Conservation (phyloP, 495 filamentous ascomycete species). For the Penicillium nucicola region DNA sequence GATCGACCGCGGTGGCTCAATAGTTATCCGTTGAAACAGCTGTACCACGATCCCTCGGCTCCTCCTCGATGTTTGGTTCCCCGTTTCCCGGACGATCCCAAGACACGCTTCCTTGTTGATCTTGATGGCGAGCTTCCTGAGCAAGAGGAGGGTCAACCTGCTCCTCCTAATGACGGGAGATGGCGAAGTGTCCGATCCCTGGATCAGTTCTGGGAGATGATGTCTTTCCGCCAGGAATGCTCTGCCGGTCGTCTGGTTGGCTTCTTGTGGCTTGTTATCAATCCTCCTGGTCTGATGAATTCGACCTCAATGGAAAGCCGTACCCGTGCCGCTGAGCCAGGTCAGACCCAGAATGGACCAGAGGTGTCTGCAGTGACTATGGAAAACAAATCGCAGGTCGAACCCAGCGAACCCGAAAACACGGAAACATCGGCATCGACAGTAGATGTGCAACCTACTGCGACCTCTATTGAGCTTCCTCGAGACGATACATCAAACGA, state of each 20-base stretch:
- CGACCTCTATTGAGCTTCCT: conserved; percentile 4
- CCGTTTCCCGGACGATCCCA: conserved; percentile 92
- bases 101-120: conserved; percentile 85
- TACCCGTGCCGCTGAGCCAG: conserved; percentile 6
- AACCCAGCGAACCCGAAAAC: neutral
- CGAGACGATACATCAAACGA: conserved; percentile 29
- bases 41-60: conserved; percentile 53
- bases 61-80: conserved; percentile 87
- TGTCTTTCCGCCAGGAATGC: conserved; percentile 96
- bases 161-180: conserved; percentile 48
- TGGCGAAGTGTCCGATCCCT: conserved; percentile 83
- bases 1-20: conserved; percentile 48
- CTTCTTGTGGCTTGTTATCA: conserved; percentile 90
- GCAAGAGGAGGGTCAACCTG: conserved; percentile 17
- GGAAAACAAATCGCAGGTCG: neutral
- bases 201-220: conserved; percentile 97
- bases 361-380: conserved; percentile 1
- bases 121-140: conserved; percentile 74
- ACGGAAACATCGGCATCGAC: neutral
- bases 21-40: conserved; percentile 62
- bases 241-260: conserved; percentile 86
- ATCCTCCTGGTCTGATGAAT: conserved; percentile 41
- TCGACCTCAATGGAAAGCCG: conserved; percentile 39
- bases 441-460: neutral
- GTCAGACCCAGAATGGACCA: conserved; percentile 5